A percentile compares a stretch with the other conserved stretches of the same genome.
Evolutionary conservation across 352 stramenopile genomes (phyloP).

Genomic region (Globisporangium megalacanthum): DNA sequence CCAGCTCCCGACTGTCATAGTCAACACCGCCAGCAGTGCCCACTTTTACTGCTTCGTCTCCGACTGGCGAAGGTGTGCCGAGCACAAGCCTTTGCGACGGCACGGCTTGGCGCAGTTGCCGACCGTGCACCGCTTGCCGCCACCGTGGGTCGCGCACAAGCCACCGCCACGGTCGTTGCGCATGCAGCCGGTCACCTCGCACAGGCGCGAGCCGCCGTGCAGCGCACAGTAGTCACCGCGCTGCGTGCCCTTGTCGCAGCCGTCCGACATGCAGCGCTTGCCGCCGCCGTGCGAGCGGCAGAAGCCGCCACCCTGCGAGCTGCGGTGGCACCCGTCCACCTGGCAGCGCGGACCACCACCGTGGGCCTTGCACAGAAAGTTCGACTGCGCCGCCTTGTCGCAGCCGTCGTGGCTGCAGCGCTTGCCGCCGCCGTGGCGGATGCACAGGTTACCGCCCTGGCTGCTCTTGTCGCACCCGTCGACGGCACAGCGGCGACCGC

Average conservation of each 20-base stretch:
- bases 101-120: conserved; percentile 70
- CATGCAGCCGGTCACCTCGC: conserved; percentile 75
- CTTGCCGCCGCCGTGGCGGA: conserved; percentile 81
- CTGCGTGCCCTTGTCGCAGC: conserved; percentile 85
- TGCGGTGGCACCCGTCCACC: conserved; percentile 52
- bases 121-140: conserved; percentile 74
- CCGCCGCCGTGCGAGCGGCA: conserved; percentile 84
- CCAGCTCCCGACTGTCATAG: neutral
- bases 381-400: conserved; percentile 77
- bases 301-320: conserved; percentile 73
- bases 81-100: conserved; percentile 80
- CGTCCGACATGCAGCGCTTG: conserved; percentile 81
- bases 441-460: conserved; percentile 80
- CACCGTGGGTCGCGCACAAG: conserved; percentile 69
- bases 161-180: conserved; percentile 83
- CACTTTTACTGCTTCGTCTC: conserved; percentile 20
- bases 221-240: conserved; percentile 82
- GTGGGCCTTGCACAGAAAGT: conserved; percentile 85
- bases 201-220: conserved; percentile 81
- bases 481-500: conserved; percentile 68
- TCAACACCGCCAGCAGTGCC: neutral
- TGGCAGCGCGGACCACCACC: conserved; percentile 79
- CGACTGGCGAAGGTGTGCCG: conserved; percentile 54
- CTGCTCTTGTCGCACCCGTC: conserved; percentile 79
- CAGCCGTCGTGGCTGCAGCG: conserved; percentile 74